These are phyloP conservation scores for Leccinellum rugosiceps DNA, from an alignment of 768 basidiomycete species.

Conservation along the genomic window DNA sequence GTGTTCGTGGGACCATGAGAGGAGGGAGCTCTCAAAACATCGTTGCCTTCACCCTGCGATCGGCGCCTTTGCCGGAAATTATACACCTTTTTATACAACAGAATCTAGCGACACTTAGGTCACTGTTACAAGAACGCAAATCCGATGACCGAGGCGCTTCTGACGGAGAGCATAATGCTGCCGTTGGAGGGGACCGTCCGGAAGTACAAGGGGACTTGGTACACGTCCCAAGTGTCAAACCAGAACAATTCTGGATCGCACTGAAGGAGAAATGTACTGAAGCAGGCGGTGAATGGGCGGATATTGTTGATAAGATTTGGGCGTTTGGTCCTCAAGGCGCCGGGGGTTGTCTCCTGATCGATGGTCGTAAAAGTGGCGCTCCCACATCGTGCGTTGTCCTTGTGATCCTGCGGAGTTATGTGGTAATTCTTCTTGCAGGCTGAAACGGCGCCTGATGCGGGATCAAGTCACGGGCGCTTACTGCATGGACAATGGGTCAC, in stretches of 20 bases:
- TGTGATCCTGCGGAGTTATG: slow-evolving; percentile 4
- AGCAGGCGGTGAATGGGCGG: slow-evolving; percentile 77
- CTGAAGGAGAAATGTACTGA: slow-evolving; percentile 61
- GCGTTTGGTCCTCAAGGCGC: slow-evolving; percentile 87
- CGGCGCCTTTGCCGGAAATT: slow-evolving; percentile 67
- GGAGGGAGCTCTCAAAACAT: slow-evolving; percentile 66
- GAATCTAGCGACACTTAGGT: slow-evolving; percentile 63
- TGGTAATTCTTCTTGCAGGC: slow-evolving; percentile 33
- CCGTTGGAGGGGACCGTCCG: slow-evolving; percentile 37
- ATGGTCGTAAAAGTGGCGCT: slow-evolving; percentile 49
- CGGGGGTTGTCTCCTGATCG: slow-evolving; percentile 85
- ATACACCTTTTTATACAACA: slow-evolving; percentile 76
- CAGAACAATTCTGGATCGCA: slow-evolving; percentile 79
- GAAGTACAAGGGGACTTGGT: slow-evolving; percentile 56
- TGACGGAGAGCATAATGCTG: slow-evolving; percentile 9
- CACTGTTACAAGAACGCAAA: slow-evolving; percentile 51
- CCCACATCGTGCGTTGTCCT: slow-evolving; percentile 53
- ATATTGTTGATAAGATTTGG: slow-evolving; percentile 72
- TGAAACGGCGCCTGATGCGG: slow-evolving; percentile 48
- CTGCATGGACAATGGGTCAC: slow-evolving; percentile 33
- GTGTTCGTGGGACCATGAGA: slow-evolving; percentile 73
- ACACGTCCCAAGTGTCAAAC: slow-evolving; percentile 58
- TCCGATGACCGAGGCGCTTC: slow-evolving; percentile 32
- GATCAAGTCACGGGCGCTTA: slow-evolving; percentile 32
- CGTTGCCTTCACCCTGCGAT: slow-evolving; percentile 82